Base-by-base conservation (phyloP, 352 stramenopile genomes). In the Globisporangium canariense region DNA sequence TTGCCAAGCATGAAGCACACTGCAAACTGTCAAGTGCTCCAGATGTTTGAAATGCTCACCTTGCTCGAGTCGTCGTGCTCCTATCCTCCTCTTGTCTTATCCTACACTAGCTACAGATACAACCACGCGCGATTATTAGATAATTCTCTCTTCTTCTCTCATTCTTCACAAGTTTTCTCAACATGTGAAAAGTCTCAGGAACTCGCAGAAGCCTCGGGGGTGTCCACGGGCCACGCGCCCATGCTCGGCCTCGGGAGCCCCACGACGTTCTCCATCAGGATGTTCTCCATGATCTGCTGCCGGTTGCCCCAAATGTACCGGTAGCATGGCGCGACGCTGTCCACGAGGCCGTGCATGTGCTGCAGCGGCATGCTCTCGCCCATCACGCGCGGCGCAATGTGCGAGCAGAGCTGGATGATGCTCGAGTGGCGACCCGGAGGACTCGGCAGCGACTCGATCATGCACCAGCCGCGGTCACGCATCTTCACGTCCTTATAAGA, bases 381-480 rank as follows among this genome's bases (percentile, higher is more conserved):
- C 3, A 66, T 69, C 22, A 65, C 73, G 20, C 66, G 68, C 1
- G 81, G 58, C 55, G 78, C 71, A 34, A 86, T 62, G 58, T 83
- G 79, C 46, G 77, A 86, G 49, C 75, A 83, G n/a, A 86, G 63
- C 62, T 86, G 75, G n/a, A 86, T 52, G 38, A 86, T 76, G 41
- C 70, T 86, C 59, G 77, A 79, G 40, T 56, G 36, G 5, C 47
- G 22, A 20, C 73, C 70, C 4, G 67, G 45, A 2, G 64, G 58
- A 2, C 50, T 61, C 36, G 67, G 58, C 28, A 86, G 54, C 38
- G 75, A 60, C 52, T 81, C 73, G n/a, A 86, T 57, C 6, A 79
- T 56, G 6, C 77, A 76, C 77, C 77, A 86, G 47, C 77, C 77
- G 51, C 67, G 79, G 60, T 86, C 77, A 3, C 75, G 75, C 40